These are phyloP conservation scores for Suillus subluteus DNA, from an alignment of 768 basidiomycete genomes.

Conservation along the genomic window DNA sequence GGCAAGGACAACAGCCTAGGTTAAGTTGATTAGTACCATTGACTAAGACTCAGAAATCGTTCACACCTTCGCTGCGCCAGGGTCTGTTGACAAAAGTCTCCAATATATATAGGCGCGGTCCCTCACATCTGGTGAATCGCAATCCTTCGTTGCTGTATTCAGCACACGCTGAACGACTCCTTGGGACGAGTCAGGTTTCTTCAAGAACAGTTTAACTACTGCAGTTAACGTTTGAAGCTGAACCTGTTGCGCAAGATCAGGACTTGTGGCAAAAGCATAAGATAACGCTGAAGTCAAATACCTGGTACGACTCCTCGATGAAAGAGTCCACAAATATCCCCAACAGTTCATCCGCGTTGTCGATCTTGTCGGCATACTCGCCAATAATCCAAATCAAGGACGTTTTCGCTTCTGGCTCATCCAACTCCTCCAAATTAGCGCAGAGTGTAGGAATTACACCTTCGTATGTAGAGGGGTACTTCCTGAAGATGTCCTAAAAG, in stretches of 20 bases:
- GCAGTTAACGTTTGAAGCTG: conserved; percentile 89
- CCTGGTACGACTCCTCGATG: conserved; percentile 91
- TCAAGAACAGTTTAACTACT: conserved; percentile 95
- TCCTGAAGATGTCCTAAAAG: conserved; percentile 92
- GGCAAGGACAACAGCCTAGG: conserved; percentile 83
- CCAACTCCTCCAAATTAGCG: conserved; percentile 92
- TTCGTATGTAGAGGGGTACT: conserved; percentile 95
- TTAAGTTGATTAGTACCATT: conserved; percentile 9
- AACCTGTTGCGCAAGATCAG: conserved; percentile 42
- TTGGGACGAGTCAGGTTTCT: conserved; percentile 92
- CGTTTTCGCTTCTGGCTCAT: conserved; percentile 98
- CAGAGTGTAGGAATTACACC: conserved; percentile 96
- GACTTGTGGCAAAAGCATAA: not conserved
- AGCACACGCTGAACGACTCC: conserved; percentile 90
- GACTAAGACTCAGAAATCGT: not conserved
- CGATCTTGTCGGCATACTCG: conserved; percentile 96
- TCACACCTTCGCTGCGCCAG: conserved; percentile 88
- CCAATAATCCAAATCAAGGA: conserved; percentile 99
- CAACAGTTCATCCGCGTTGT: conserved; percentile 93
- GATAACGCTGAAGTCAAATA: conserved; percentile 36
- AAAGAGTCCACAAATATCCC: conserved; percentile 91
- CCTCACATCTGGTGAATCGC: conserved; percentile 94
- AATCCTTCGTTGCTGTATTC: conserved; percentile 94
- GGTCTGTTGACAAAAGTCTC: conserved; percentile 93
- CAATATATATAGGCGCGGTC: conserved; percentile 99